Evolutionary conservation across 1,284 basidiomycete species (phyloP).

Genomic region (Volvariella volvacea): DNA sequence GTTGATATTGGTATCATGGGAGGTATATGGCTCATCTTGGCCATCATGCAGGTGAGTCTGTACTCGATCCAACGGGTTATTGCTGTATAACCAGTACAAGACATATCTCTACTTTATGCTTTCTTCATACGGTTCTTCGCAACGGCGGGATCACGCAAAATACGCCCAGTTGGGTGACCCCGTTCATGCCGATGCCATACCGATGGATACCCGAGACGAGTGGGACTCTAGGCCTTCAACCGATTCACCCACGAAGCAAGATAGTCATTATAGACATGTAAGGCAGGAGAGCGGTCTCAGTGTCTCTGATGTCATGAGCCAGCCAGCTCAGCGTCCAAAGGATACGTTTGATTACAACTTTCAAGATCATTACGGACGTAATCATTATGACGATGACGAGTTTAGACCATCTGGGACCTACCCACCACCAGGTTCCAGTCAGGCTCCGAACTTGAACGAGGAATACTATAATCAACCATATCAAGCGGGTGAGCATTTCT

Average conservation of each 20-base stretch:
- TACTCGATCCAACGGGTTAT: background rate
- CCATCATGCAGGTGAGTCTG: conserved; percentile 49
- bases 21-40: conserved; percentile 74
- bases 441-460: no score
- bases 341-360: conserved; percentile 30
- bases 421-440: no score
- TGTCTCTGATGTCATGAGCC: conserved; percentile 46
- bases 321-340: conserved; percentile 40
- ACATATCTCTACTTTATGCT: conserved; percentile 66
- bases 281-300: conserved; percentile 50
- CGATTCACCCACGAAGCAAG: conserved; percentile 15
- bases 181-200: conserved; percentile 54
- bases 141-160: conserved; percentile 74
- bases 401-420: background rate
- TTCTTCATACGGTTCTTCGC: conserved; percentile 66
- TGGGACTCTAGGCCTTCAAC: conserved; percentile 66
- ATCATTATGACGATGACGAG: conserved; percentile 13
- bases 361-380: conserved; percentile 21
- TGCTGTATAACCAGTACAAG: conserved; percentile 28
- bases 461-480: no score
- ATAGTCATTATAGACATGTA: conserved; percentile 32
- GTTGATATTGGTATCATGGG: conserved; percentile 89
- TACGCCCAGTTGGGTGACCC: conserved; percentile 75
- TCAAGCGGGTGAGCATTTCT: no score
- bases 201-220: conserved; percentile 57